Evolutionary conservation across 2,329 filamentous ascomycete species (phyloP), one percentile per base, ranked within the genome.

Genomic region (Hymenoscyphus occultus): DNA sequence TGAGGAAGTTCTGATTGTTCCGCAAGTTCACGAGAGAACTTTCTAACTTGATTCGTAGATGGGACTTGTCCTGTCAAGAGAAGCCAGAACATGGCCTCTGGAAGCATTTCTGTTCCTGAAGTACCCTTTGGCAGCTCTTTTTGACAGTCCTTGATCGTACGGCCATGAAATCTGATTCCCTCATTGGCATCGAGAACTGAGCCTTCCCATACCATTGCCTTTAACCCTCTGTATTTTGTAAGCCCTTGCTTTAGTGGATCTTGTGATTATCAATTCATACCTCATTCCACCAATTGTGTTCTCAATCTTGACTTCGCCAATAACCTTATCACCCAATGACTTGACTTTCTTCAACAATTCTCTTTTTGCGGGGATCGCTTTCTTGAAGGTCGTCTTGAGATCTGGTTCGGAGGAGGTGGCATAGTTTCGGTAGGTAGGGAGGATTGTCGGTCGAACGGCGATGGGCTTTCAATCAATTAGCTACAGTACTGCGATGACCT

Each of bases 1-100:
- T 84, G 81, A 31, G 95, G 95, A 61, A 99, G 86, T 72, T 86
- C 82, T 28, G 91, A 90, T 80, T 97, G 89, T 77, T 93, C 90
- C 61, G 95, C 95, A 31, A 98, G 84, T 78, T 98, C 90, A 65
- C 89, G 86, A 58, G 92, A 96, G 73, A 99, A 88, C 56, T 80
- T 82, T 73, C 94, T 91, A 68, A 95, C 87, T 79, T 99, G 95
- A 68, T 82, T 81, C 28, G 88, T 90, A 1, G 90, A 91, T 31
- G 95, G 95, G 28, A 98, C 91, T 79, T 96, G 85, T 66, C 95
- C 95, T 10, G 95, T 99, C 72, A 99, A 84, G 60, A 99, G 87
- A 54, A 98, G 87, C 95, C 95, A 99, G 85, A 99, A 99, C 95
- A 99, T 99, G 78, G 94, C 89, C 80, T 99, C 95, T 59, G 95